Conservation (phyloP, 2,329 filamentous ascomycete species). For the Colletotrichum australisinense region DNA sequence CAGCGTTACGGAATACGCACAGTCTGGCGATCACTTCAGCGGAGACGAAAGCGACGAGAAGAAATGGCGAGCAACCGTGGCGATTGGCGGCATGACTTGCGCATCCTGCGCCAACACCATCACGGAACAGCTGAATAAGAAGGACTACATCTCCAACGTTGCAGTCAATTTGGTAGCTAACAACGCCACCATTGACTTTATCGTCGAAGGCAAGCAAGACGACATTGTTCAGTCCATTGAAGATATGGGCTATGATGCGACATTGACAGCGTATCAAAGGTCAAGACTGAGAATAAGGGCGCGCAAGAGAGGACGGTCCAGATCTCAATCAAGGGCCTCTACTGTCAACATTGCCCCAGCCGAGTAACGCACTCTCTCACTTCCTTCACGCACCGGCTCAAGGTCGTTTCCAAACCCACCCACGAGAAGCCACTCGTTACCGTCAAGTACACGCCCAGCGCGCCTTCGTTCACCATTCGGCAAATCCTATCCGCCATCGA, state of each 20-base stretch:
- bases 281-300: slow-evolving; percentile 42
- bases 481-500: slow-evolving; percentile 77
- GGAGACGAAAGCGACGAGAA: slow-evolving; percentile 24
- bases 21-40: slow-evolving; percentile 55
- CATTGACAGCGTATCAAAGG: slow-evolving; percentile 54
- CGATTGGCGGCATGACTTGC: slow-evolving; percentile 80
- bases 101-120: slow-evolving; percentile 75
- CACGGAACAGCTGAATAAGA: slow-evolving; percentile 67
- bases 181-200: slow-evolving; percentile 66
- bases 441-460: slow-evolving; percentile 75
- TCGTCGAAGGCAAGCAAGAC: slow-evolving; percentile 35
- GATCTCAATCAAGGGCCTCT: slow-evolving; percentile 77
- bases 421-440: slow-evolving; percentile 74
- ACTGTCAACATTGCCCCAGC: slow-evolving; percentile 77
- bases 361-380: slow-evolving; percentile 66
- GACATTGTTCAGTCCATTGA: slow-evolving; percentile 53
- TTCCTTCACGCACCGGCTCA: slow-evolving; percentile 62
- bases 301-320: slow-evolving; percentile 66
- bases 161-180: slow-evolving; percentile 69
- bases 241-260: slow-evolving; percentile 69
- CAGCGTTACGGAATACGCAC: slow-evolving; percentile 55
- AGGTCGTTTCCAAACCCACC: slow-evolving; percentile 66
- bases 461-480: slow-evolving; percentile 79
- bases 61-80: slow-evolving; percentile 64
- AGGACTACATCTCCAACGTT: slow-evolving; percentile 63